A percentile compares a stretch with the other conserved stretches of the same genome.
Evolutionary conservation across 2,329 filamentous ascomycete species (phyloP).

Genomic region (Ophiostoma australiae): DNA sequence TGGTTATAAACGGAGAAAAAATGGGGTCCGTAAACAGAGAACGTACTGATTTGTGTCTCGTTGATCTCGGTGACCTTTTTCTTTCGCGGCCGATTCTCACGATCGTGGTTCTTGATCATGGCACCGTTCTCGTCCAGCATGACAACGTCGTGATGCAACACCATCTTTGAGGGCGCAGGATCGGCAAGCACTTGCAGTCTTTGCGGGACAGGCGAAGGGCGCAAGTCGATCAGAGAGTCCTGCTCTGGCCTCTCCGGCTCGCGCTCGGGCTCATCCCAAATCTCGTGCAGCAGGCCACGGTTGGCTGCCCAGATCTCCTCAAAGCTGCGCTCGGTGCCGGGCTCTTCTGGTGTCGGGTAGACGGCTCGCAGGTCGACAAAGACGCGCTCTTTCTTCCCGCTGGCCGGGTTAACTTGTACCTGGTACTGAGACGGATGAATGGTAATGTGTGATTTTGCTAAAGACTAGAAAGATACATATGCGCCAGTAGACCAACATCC

Average conservation of each 20-base stretch:
- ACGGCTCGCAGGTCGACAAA: constrained; percentile 81
- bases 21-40: too few relatives aligned
- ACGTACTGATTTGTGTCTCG: constrained; percentile 85
- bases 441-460: constrained; percentile 56
- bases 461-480: constrained; percentile 48
- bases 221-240: constrained; percentile 16
- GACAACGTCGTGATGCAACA: constrained; percentile 42
- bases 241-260: not conserved
- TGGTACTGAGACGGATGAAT: constrained; percentile 68
- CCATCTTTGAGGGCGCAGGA: constrained; percentile 36
- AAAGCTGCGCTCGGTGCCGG: constrained; percentile 75
- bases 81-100: constrained; percentile 48
- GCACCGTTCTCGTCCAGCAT: constrained; percentile 58
- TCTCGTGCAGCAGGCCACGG: constrained; percentile 61
- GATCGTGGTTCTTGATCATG: constrained; percentile 31
- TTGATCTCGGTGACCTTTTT: constrained; percentile 79
- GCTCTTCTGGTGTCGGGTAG: constrained; percentile 70
- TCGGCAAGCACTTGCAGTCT: constrained; percentile 33
- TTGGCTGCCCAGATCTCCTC: constrained; percentile 81
- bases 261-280: constrained; percentile 44
- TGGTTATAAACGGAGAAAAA: too few relatives aligned
- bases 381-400: constrained; percentile 76
- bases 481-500: constrained; percentile 34
- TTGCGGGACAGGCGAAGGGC: constrained; percentile 29
- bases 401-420: constrained; percentile 75